Evolutionary conservation across 306 rosid genomes (phyloP).

Genomic region (Albizia julibrissin): DNA sequence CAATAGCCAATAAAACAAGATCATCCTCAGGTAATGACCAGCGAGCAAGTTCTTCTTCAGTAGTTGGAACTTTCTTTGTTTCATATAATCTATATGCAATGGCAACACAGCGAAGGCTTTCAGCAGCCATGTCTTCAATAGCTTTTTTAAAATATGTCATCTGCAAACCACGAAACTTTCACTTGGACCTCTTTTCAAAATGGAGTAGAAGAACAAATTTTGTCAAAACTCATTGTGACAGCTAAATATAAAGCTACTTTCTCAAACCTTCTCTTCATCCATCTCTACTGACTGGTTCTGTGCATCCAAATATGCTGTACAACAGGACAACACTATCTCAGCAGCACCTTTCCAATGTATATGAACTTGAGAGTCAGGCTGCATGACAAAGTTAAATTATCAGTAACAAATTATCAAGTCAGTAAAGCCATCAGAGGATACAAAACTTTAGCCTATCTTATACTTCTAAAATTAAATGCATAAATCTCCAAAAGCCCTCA

Average conservation of each 20-base stretch:
- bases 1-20: conserved; percentile 82
- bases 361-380: conserved; percentile 65
- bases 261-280: conserved; percentile 72
- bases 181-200: conserved; percentile 1
- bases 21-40: conserved; percentile 88
- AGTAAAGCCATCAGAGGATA: background rate
- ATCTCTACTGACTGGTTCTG: conserved; percentile 44
- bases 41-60: conserved; percentile 61
- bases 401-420: conserved; percentile 4
- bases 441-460: background rate
- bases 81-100: conserved; percentile 70
- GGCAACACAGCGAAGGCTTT: conserved; percentile 80
- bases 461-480: background rate
- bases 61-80: conserved; percentile 54
- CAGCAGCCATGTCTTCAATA: conserved; percentile 81
- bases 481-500: background rate
- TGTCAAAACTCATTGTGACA: conserved; percentile 1
- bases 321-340: conserved; percentile 68
- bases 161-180: conserved; percentile 44
- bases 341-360: conserved; percentile 99
- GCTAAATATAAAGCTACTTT: conserved; percentile 21
- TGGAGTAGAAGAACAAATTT: background rate
- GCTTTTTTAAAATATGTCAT: conserved; percentile 47
- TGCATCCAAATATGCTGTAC: conserved; percentile 54
- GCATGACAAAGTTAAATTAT: conserved; percentile 29